A percentile compares a stretch with the other conserved stretches of the same genome.
phyloP scores from a whole-genome alignment of 768 basidiomycete genomes.

The Chalciporus pseudorubinellus region DNA sequence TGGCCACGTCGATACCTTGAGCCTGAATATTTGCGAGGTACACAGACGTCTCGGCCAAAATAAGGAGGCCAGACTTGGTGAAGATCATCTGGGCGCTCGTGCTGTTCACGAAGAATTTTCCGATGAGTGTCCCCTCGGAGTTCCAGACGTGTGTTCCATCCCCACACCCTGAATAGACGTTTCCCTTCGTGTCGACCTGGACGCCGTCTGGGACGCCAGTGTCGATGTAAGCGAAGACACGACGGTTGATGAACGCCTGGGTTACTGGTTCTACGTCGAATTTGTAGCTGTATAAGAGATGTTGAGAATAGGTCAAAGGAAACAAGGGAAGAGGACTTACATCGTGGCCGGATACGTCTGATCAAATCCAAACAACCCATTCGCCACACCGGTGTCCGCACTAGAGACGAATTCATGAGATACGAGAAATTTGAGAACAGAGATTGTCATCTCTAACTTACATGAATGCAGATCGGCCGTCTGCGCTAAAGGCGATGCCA shows the following conservation, averaged over 20 bases:
- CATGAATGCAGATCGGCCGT: slow-evolving; percentile 69
- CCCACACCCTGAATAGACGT: slow-evolving; percentile 64
- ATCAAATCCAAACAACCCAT: slow-evolving; percentile 49
- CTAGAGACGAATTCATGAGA: slow-evolving; percentile 21
- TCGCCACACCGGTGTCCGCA: slow-evolving; percentile 32
- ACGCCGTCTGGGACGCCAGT: slow-evolving; percentile 67
- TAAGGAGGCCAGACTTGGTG: slow-evolving; percentile 39
- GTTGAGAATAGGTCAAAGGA: neutral
- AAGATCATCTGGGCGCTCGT: slow-evolving; percentile 40
- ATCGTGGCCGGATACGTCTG: slow-evolving; percentile 67
- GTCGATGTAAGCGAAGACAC: slow-evolving; percentile 66
- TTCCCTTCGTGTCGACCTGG: slow-evolving; percentile 59
- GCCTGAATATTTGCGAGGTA: slow-evolving; percentile 38
- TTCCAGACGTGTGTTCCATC: slow-evolving; percentile 69
- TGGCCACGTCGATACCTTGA: slow-evolving; percentile 22
- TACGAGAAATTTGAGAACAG: slow-evolving; percentile 1
- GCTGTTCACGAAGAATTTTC: slow-evolving; percentile 58
- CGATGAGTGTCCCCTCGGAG: slow-evolving; percentile 52
- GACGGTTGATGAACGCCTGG: slow-evolving; percentile 54
- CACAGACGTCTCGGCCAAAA: slow-evolving; percentile 39
- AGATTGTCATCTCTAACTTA: slow-evolving; percentile 19
- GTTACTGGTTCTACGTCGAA: slow-evolving; percentile 62
- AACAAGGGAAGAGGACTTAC: slow-evolving; percentile 37
- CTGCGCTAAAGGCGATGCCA: slow-evolving; percentile 67
- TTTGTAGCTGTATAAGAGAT: slow-evolving; percentile 42